Conservation (phyloP, 805 yeast species). For the Lipomyces japonicus region DNA sequence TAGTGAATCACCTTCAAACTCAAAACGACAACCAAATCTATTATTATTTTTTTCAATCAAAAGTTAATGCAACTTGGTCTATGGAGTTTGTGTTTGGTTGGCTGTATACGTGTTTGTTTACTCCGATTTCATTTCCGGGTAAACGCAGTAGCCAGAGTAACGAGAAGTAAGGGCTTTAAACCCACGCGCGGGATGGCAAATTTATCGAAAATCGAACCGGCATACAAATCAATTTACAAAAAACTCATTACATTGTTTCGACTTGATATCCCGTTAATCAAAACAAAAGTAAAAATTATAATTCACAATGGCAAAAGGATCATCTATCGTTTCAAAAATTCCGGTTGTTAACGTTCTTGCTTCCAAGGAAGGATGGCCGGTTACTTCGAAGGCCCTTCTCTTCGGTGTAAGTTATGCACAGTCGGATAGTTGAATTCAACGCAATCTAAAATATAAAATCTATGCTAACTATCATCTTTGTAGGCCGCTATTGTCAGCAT, state of each 20-base stretch:
- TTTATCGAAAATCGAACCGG: too few species aligned
- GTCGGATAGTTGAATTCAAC: too few species aligned
- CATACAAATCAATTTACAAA: too few species aligned
- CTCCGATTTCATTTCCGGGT: neutral
- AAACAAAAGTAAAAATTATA: too few species aligned
- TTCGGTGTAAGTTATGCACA: conserved; percentile 20
- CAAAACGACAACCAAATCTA: neutral
- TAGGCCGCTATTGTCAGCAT: neutral
- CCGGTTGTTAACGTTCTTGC: conserved; percentile 5
- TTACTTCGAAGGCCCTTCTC: conserved; percentile 14
- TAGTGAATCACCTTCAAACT: neutral
- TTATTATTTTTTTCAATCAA: too few species aligned
- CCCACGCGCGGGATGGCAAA: too few species aligned
- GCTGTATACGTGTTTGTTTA: neutral
- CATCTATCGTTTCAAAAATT: conserved; percentile 1
- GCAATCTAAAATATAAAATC: too few species aligned
- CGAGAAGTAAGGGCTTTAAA: neutral
- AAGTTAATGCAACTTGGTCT: neutral
- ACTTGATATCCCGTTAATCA: neutral
- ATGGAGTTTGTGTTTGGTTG: neutral
- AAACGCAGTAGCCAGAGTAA: neutral
- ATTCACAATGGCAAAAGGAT: conserved; percentile 12
- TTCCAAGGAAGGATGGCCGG: conserved; percentile 23
- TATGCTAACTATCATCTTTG: neutral
- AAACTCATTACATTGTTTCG: too few species aligned